These are phyloP conservation scores for Selaginella moellendorffii DNA, from an alignment of 75 land plant species.

Conservation along the genomic window DNA sequence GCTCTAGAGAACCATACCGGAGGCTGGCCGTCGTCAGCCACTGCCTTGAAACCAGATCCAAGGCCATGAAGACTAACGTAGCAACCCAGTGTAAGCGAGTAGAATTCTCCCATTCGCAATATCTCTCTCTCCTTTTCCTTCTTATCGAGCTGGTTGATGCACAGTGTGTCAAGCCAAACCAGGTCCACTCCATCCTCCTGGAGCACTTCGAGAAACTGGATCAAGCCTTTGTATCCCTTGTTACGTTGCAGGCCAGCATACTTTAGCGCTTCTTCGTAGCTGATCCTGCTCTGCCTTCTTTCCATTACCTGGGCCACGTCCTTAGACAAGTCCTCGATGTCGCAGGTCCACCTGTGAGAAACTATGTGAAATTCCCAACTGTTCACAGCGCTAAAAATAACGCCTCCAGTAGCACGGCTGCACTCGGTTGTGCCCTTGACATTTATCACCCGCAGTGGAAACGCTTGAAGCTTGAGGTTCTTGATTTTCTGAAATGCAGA, in stretches of 20 bases:
- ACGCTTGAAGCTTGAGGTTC: too few species aligned
- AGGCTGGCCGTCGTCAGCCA: not conserved
- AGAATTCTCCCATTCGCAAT: not conserved
- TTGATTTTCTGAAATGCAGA: too few species aligned
- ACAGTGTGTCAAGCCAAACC: slow-evolving; percentile 2
- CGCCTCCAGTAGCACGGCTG: too few species aligned
- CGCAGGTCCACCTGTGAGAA: slow-evolving; percentile 6
- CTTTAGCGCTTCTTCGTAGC: slow-evolving; percentile 6
- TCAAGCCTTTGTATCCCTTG: not conserved
- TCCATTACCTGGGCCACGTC: not conserved
- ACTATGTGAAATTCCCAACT: not conserved
- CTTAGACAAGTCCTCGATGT: slow-evolving; percentile 4
- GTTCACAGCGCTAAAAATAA: not conserved
- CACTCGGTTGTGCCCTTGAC: too few species aligned
- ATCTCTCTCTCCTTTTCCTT: not conserved
- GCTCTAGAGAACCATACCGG: not conserved
- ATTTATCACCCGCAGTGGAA: slow-evolving; percentile 6
- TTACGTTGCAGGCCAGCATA: not conserved
- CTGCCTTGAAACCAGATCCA: slow-evolving; percentile 9
- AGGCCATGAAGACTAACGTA: not conserved
- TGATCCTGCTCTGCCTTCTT: not conserved
- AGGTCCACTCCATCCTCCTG: not conserved
- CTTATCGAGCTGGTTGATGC: not conserved
- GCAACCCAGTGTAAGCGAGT: not conserved
- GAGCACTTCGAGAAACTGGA: not conserved